Percentiles rank a stretch among this genome's conserved stretches.
These are phyloP conservation scores for Nakaseomyces uthaithaninus DNA, from an alignment of 1,139 yeast genomes.

Conservation along the genomic window DNA sequence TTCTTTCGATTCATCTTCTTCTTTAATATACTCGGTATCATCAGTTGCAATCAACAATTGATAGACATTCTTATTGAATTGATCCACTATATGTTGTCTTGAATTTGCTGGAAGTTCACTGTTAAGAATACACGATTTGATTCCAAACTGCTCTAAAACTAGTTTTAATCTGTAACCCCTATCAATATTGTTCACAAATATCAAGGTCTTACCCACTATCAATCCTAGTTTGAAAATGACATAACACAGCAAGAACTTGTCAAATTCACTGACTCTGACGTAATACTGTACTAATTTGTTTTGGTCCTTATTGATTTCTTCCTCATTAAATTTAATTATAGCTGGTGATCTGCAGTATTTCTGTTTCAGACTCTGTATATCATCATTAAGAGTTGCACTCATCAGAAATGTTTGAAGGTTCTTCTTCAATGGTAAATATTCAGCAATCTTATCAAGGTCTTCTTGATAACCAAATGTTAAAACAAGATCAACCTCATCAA, in stretches of 20 bases:
- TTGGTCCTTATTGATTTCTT: slow-evolving; percentile 43
- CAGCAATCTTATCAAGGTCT: slow-evolving; percentile 61
- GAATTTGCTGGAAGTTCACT: slow-evolving; percentile 91
- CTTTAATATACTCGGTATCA: slow-evolving; percentile 58
- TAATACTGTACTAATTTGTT: slow-evolving; percentile 73
- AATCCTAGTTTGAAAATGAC: slow-evolving; percentile 84
- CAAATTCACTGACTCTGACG: slow-evolving; percentile 80
- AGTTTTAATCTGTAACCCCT: slow-evolving; percentile 89
- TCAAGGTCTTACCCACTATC: slow-evolving; percentile 83
- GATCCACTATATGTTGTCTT: slow-evolving; percentile 89
- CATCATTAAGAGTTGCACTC: slow-evolving; percentile 94
- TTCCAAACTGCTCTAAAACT: slow-evolving; percentile 91
- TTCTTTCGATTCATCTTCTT: slow-evolving; percentile 40
- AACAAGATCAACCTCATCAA: slow-evolving; percentile 93
- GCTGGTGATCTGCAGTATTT: slow-evolving; percentile 84
- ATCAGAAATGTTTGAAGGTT: slow-evolving; percentile 82
- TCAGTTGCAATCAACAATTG: slow-evolving; percentile 90
- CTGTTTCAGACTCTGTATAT: slow-evolving; percentile 64
- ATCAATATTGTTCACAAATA: slow-evolving; percentile 90
- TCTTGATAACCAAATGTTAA: slow-evolving; percentile 86
- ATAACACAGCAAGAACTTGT: slow-evolving; percentile 81
- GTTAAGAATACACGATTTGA: slow-evolving; percentile 79
- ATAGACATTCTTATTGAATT: slow-evolving; percentile 85
- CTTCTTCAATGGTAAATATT: slow-evolving; percentile 59
- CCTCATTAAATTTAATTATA: slow-evolving; percentile 67